Percentiles rank a stretch among this genome's conserved stretches.
These are phyloP conservation scores for Tetratostichococcus sp. DNA, from an alignment of 139 green algal genomes.

Conservation along the genomic window DNA sequence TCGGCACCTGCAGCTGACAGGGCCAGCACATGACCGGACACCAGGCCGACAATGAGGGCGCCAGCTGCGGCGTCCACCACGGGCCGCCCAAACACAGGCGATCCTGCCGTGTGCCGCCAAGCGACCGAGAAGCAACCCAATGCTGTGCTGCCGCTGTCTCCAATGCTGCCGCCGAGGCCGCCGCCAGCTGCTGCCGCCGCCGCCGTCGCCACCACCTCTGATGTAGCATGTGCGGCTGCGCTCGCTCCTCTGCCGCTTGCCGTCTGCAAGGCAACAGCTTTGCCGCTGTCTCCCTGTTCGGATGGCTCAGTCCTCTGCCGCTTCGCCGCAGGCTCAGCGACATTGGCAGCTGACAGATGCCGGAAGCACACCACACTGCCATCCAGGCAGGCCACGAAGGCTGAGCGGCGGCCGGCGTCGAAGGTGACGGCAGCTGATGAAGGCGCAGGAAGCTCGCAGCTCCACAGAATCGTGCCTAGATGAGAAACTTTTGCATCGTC, in stretches of 20 bases:
- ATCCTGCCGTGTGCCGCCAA: too few species aligned
- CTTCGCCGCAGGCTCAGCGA: neutral
- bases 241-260: too few species aligned
- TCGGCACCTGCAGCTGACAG: neutral
- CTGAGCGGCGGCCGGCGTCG: neutral
- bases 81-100: neutral
- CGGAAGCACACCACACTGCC: slow-evolving; percentile 6
- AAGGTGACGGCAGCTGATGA: slow-evolving; percentile 30
- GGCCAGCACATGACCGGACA: neutral
- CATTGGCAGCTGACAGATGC: neutral
- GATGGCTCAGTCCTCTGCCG: too few species aligned
- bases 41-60: neutral
- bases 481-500: neutral
- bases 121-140: neutral
- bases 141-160: neutral
- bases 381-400: slow-evolving; percentile 25
- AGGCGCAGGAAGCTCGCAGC: slow-evolving; percentile 4
- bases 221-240: too few species aligned
- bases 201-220: neutral
- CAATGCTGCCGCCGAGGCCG: slow-evolving; percentile 10
- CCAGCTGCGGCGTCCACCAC: neutral
- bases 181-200: neutral
- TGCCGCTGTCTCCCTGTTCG: too few species aligned
- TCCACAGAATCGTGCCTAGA: neutral
- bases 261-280: too few species aligned